Conservation (phyloP, 768 basidiomycete species). For the Amanita muscaria region DNA sequence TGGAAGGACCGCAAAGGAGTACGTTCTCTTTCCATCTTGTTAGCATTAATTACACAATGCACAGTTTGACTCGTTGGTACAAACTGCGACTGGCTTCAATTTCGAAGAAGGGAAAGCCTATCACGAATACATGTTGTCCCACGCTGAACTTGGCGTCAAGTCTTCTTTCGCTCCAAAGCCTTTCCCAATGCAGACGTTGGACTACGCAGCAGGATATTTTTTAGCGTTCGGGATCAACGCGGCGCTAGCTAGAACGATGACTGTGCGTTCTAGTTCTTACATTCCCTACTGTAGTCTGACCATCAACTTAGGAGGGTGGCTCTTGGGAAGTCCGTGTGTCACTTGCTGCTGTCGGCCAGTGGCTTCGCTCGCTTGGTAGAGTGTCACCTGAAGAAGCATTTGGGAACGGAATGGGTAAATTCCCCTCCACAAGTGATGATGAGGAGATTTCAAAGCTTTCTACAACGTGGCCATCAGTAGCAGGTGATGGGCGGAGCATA, state of each 20-base stretch:
- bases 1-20: conserved; percentile 48
- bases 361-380: conserved; percentile 47
- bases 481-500: conserved; percentile 20
- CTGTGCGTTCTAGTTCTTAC: conserved; percentile 21
- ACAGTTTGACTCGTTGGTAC: conserved; percentile 58
- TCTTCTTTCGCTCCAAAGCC: conserved; percentile 14
- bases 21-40: conserved; percentile 18
- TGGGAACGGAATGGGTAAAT: conserved; percentile 22
- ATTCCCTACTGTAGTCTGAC: background rate
- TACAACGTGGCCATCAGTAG: conserved; percentile 17
- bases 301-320: conserved; percentile 40
- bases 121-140: conserved; percentile 17
- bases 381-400: conserved; percentile 33
- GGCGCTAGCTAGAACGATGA: conserved; percentile 44
- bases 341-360: conserved; percentile 45
- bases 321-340: conserved; percentile 55
- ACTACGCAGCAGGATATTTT: conserved; percentile 52
- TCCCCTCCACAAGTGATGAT: background rate
- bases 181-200: conserved; percentile 50
- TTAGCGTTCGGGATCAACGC: conserved; percentile 51
- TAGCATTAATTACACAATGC: background rate
- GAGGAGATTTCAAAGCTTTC: conserved; percentile 29
- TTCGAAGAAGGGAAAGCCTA: conserved; percentile 46
- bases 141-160: background rate
- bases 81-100: conserved; percentile 55